Percentiles rank a stretch among this genome's conserved stretches.
These are phyloP conservation scores for Aspergillus sp. DNA, from an alignment of 2,329 filamentous ascomycete species.

Conservation along the genomic window DNA sequence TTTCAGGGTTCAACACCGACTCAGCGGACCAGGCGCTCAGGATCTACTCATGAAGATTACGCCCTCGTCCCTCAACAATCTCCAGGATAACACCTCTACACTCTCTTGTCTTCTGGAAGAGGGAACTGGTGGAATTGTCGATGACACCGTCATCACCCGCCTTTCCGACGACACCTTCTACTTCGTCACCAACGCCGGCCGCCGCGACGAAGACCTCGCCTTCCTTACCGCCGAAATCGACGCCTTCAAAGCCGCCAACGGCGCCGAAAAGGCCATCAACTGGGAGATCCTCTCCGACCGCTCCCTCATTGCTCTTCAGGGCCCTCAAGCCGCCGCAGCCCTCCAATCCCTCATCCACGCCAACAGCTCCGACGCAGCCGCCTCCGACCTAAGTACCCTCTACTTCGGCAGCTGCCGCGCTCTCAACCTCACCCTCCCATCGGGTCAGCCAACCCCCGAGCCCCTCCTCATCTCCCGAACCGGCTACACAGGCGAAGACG, in stretches of 20 bases:
- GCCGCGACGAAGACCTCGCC: conserved; percentile 79
- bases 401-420: conserved; percentile 78
- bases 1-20: conserved; percentile 71
- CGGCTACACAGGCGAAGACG: conserved; percentile 97
- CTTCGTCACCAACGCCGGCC: conserved; percentile 92
- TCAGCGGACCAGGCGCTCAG: conserved; percentile 76
- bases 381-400: conserved; percentile 61
- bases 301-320: conserved; percentile 86
- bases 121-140: conserved; percentile 83
- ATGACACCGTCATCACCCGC: conserved; percentile 88
- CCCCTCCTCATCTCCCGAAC: conserved; percentile 76
- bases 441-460: conserved; percentile 51
- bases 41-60: conserved; percentile 83
- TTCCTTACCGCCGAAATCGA: conserved; percentile 73
- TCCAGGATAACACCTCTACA: conserved; percentile 69
- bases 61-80: conserved; percentile 67
- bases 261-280: conserved; percentile 51
- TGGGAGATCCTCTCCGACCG: conserved; percentile 72
- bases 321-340: conserved; percentile 71
- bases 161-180: conserved; percentile 77
- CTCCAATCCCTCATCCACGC: conserved; percentile 63
- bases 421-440: conserved; percentile 61
- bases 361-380: conserved; percentile 37
- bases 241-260: conserved; percentile 56
- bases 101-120: conserved; percentile 82